phyloP scores from a whole-genome alignment of 257 asterid genomes.

The Plantago elongata region DNA sequence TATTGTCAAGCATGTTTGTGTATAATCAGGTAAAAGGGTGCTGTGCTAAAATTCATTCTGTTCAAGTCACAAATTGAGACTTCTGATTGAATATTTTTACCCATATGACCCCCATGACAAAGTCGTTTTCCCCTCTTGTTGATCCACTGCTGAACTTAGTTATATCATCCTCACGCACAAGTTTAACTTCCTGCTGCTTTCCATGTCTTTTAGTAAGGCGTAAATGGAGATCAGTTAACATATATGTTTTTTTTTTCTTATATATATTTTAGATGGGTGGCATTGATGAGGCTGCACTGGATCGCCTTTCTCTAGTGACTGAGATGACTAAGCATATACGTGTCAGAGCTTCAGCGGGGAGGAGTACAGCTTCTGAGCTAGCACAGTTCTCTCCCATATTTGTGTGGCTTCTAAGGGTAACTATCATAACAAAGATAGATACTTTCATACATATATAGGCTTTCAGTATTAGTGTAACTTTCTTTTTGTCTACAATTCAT shows the following conservation, averaged over 20 bases:
- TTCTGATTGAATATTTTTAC: neutral
- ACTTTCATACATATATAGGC: neutral
- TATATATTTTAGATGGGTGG: slow-evolving; percentile 86
- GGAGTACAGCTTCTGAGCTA: slow-evolving; percentile 78
- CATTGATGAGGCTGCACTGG: slow-evolving; percentile 98
- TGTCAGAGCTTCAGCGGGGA: slow-evolving; percentile 87
- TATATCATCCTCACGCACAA: neutral
- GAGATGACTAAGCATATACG: slow-evolving; percentile 99
- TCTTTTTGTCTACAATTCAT: too few species aligned
- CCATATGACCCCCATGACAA: too few species aligned
- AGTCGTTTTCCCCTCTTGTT: too few species aligned
- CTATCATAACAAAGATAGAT: neutral
- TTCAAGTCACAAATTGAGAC: neutral
- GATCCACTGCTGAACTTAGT: neutral
- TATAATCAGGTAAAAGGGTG: slow-evolving; percentile 77
- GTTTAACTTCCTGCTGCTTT: neutral
- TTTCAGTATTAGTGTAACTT: neutral
- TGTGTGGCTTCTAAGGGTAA: slow-evolving; percentile 98
- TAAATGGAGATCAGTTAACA: neutral
- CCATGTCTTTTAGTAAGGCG: neutral
- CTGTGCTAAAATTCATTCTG: neutral
- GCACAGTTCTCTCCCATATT: slow-evolving; percentile 95
- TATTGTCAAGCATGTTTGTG: slow-evolving; percentile 90
- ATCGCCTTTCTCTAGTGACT: slow-evolving; percentile 96
- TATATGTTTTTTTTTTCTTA: slow-evolving; percentile 3